Evolutionary conservation across 768 basidiomycete genomes (phyloP).

Genomic region (Pleurotus ostreatus): DNA sequence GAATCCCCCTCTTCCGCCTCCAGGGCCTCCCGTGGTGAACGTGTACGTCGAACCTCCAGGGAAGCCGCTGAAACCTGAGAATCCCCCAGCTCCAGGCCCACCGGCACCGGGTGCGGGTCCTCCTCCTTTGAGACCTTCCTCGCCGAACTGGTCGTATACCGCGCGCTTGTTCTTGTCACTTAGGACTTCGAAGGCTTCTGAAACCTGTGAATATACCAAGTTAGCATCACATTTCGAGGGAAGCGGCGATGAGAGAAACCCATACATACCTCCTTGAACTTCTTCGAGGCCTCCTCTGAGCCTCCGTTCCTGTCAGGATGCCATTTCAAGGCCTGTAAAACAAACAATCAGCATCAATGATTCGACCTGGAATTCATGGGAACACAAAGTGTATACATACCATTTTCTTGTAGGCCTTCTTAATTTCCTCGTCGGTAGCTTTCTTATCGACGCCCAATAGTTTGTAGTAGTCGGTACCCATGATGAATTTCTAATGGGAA

Average conservation of each 20-base stretch:
- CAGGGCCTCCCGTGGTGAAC: conserved; percentile 49
- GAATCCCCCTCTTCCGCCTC: conserved; percentile 53
- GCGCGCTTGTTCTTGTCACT: conserved; percentile 82
- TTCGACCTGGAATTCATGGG: neutral
- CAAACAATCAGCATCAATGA: conserved; percentile 8
- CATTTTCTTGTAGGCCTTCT: conserved; percentile 95
- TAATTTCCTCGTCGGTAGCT: conserved; percentile 84
- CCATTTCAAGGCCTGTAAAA: conserved; percentile 75
- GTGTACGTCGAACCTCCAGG: conserved; percentile 51
- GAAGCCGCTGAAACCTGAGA: conserved; percentile 35
- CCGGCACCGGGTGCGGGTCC: conserved; percentile 52
- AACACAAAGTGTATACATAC: conserved; percentile 24
- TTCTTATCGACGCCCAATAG: conserved; percentile 67
- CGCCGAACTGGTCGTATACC: conserved; percentile 90
- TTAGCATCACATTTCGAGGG: conserved; percentile 1
- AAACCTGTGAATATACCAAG: conserved; percentile 48
- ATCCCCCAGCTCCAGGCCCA: conserved; percentile 31
- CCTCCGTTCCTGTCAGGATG: conserved; percentile 91
- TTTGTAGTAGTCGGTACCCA: conserved; percentile 91
- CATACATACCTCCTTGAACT: conserved; percentile 83
- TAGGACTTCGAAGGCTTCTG: conserved; percentile 95
- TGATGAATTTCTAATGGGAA: conserved; percentile 19
- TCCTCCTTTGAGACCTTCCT: conserved; percentile 86
- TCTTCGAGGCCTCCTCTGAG: conserved; percentile 79
- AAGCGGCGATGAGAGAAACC: neutral